These are phyloP conservation scores for Mycena belliarum DNA, from an alignment of 768 basidiomycete species.

Conservation along the genomic window DNA sequence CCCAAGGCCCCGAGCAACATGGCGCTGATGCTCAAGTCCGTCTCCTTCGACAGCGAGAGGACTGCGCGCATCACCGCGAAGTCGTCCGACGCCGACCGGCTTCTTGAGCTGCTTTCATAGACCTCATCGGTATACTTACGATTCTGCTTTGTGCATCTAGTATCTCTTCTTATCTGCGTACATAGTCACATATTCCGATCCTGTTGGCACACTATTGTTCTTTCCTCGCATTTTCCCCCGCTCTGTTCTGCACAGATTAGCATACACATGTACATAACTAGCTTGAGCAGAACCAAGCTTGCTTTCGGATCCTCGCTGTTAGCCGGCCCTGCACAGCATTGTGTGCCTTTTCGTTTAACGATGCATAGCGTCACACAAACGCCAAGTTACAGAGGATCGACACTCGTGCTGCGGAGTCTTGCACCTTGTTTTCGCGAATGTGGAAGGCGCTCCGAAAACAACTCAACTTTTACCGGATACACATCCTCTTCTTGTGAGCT, in stretches of 20 bases:
- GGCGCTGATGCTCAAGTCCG: slow-evolving; percentile 72
- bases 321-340: not conserved
- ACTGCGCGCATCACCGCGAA: slow-evolving; percentile 59
- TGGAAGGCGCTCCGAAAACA: slow-evolving; percentile 41
- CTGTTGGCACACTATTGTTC: slow-evolving; percentile 20
- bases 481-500: slow-evolving; percentile 61
- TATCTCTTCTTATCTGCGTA: slow-evolving; percentile 16
- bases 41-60: slow-evolving; percentile 63
- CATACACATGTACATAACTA: slow-evolving; percentile 18
- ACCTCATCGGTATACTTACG: slow-evolving; percentile 29
- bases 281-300: slow-evolving; percentile 24
- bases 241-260: slow-evolving; percentile 21
- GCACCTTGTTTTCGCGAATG: slow-evolving; percentile 7
- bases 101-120: slow-evolving; percentile 62
- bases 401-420: not conserved
- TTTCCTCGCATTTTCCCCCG: slow-evolving; percentile 10
- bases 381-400: not conserved
- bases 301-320: not conserved
- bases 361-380: too few species aligned
- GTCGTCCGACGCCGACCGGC: slow-evolving; percentile 58
- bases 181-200: slow-evolving; percentile 14
- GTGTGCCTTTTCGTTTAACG: not conserved
- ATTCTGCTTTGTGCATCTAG: slow-evolving; percentile 23
- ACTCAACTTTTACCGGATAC: slow-evolving; percentile 70
- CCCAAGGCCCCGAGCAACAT: slow-evolving; percentile 82